phyloP scores from a whole-genome alignment of 116 monocot genomes.

The Papilionanthe hybrid region DNA sequence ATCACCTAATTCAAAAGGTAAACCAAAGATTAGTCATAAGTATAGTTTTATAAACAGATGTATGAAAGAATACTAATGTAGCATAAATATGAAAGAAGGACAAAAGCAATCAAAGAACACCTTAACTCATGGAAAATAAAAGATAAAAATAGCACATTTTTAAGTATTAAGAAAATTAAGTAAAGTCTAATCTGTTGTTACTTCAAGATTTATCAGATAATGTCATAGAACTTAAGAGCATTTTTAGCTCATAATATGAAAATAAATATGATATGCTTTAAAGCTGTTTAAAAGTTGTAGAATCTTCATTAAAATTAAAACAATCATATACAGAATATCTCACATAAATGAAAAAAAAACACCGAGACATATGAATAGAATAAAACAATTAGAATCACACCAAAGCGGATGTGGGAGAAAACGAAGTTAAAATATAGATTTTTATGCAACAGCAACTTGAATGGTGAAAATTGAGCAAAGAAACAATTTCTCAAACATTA shows the following conservation, averaged over 20 bases:
- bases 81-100: neutral
- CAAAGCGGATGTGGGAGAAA: neutral
- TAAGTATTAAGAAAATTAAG: neutral
- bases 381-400: neutral
- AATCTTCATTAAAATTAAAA: neutral
- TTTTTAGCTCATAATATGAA: neutral
- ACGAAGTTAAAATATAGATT: neutral
- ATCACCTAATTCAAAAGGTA: conserved; percentile 27
- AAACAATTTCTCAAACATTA: neutral
- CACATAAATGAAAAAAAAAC: neutral
- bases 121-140: neutral
- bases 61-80: neutral
- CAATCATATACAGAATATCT: neutral
- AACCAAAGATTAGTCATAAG: neutral
- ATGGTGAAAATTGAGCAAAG: neutral
- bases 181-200: no score
- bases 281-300: neutral
- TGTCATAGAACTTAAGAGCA: neutral
- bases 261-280: neutral
- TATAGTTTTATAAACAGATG: neutral
- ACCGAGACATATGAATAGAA: neutral
- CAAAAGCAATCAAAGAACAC: neutral
- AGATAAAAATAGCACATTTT: neutral
- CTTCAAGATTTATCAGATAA: neutral
- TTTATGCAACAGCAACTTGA: neutral